Conservation (phyloP, 192 early-diverging fungal genomes). For the Podila horticola region DNA sequence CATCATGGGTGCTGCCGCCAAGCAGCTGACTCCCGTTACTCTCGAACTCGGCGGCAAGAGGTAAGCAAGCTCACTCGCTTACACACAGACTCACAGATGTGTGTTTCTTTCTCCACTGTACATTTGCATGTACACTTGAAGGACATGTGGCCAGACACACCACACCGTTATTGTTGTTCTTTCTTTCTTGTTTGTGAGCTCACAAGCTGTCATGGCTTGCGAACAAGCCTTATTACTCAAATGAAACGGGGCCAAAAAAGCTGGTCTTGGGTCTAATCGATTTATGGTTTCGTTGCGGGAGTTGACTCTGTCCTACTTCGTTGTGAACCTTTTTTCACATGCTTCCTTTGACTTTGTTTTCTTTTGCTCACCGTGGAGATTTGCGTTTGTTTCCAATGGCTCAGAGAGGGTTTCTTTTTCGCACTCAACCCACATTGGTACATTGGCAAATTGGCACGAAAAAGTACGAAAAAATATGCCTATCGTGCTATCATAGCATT, state of each 20-base stretch:
- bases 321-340: constrained; percentile 6
- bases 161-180: no score
- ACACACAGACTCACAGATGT: no score
- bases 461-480: no score
- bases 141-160: no score
- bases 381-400: background rate
- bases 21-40: constrained; percentile 88
- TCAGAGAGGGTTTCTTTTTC: background rate
- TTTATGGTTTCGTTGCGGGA: constrained; percentile 8
- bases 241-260: background rate
- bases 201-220: background rate
- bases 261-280: constrained; percentile 3
- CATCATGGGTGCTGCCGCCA: constrained; percentile 85
- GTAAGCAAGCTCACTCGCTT: constrained; percentile 39
- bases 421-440: background rate
- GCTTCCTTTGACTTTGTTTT: background rate
- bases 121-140: no score
- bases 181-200: background rate
- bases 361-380: background rate
- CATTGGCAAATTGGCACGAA: no score
- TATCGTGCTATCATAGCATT: no score
- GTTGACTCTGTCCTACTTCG: background rate
- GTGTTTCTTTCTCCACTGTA: background rate
- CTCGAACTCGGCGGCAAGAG: constrained; percentile 96
- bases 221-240: no score